A percentile compares a stretch with the other conserved stretches of the same genome.
phyloP scores from a whole-genome alignment of 2,329 filamentous ascomycete species.

The Hirsutella minnesotensis region DNA sequence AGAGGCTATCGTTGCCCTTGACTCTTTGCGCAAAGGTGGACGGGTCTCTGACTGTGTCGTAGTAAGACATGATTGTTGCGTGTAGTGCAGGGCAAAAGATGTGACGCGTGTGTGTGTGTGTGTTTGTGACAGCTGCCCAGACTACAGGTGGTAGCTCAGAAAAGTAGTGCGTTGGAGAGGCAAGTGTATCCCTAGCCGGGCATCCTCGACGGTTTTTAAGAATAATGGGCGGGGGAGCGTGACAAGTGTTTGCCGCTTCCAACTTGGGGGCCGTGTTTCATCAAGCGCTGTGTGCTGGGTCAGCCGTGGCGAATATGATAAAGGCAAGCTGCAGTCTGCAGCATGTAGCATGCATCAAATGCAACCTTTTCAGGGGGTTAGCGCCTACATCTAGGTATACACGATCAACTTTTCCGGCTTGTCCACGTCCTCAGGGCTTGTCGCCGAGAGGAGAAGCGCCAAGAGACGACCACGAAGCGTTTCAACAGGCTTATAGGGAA shows the following conservation, averaged over 20 bases:
- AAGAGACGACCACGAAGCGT: constrained; percentile 1
- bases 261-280: neutral
- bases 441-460: neutral
- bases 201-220: neutral
- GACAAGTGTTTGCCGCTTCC: neutral
- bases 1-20: neutral
- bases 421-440: neutral
- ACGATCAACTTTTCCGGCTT: neutral
- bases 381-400: neutral
- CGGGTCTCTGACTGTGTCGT: constrained; percentile 1
- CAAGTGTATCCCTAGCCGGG: neutral
- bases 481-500: neutral
- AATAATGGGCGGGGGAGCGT: neutral
- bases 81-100: neutral
- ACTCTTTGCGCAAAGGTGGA: constrained; percentile 1
- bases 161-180: neutral
- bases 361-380: neutral
- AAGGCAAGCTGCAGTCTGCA: neutral
- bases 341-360: neutral
- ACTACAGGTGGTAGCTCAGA: neutral
- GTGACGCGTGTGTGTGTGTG: neutral
- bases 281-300: neutral
- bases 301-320: neutral
- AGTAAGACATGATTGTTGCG: constrained; percentile 1
- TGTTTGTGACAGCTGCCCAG: neutral